Base-by-base conservation (phyloP, 371 early-diverging fungal species). In the Rhizomucor pusillus region DNA sequence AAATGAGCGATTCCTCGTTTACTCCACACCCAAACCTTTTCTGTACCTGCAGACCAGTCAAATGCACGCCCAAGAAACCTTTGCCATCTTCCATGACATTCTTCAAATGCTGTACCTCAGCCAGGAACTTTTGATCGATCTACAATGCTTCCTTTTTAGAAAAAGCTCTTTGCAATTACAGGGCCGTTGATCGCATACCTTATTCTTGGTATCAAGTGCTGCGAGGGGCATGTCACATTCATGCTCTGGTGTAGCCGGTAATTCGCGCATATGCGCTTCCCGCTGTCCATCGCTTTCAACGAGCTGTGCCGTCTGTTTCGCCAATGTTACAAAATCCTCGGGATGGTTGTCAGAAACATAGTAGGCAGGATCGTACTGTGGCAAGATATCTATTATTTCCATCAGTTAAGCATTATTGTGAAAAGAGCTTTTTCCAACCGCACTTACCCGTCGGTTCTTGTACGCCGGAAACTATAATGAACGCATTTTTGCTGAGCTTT, bases 271-370 rank as follows among this genome's bases (percentile, higher is more conserved):
- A 2, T 24, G 6, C 12, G 47, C 16, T 11, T 24, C 35, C 50
- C 52, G 45, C 22, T 56, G 54, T 16, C 58, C 49, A 14, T 50
- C 43, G 22, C 54, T 47, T 10, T 54, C 40, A 12, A 60, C 56
- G 19, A 60, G 52, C 5, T 59, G 43, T 19, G 56, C 62, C 19
- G 52, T 60, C 23, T 67, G 53, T 20, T 69, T 51, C 14, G 60
- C 62, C 34, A 76, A 45, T 25, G 59, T 54, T 24, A 47, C 56
- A 50, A 59, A 76, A 24, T 64, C 56, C 34, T 64, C 47, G 40
- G 66, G 36, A 24, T 62, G 52, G 43, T 76, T 63, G 40, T 62
- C 68, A 16, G 61, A 56, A 18, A 76, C 73, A 54, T 63, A 70
- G 36, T 70, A 62, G 12, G 73, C 52, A 48, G 76, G 54, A 5